Evolutionary conservation across 352 stramenopile genomes (phyloP).

Genomic region (Pythium folliculosum): DNA sequence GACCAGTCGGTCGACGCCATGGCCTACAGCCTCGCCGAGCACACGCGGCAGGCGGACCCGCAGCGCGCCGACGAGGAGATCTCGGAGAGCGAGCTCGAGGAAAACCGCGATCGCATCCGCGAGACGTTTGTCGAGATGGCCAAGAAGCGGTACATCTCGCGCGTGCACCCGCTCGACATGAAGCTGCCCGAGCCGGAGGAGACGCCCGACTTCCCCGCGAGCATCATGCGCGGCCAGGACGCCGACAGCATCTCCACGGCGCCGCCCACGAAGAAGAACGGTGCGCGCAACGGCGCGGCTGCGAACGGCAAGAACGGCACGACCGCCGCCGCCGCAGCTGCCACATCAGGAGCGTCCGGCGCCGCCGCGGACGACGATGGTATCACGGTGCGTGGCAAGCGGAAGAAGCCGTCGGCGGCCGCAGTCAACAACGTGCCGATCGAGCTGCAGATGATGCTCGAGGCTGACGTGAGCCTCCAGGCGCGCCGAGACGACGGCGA

Average conservation of each 20-base stretch:
- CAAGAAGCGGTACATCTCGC: slow-evolving; percentile 87
- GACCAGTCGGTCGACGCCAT: slow-evolving; percentile 86
- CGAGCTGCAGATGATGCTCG: slow-evolving; percentile 86
- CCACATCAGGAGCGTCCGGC: slow-evolving; percentile 1
- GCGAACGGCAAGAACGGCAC: slow-evolving; percentile 30
- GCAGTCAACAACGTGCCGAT: slow-evolving; percentile 60
- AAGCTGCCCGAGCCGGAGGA: slow-evolving; percentile 64
- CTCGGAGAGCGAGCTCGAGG: slow-evolving; percentile 70
- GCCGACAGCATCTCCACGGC: slow-evolving; percentile 20
- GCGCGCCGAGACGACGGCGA: slow-evolving; percentile 44
- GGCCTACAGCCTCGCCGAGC: slow-evolving; percentile 76
- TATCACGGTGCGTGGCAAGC: slow-evolving; percentile 76
- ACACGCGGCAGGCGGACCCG: slow-evolving; percentile 42
- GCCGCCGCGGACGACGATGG: slow-evolving; percentile 39
- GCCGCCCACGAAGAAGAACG: slow-evolving; percentile 20
- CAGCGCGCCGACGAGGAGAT: slow-evolving; percentile 60
- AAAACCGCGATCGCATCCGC: slow-evolving; percentile 57
- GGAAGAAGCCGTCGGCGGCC: slow-evolving; percentile 44
- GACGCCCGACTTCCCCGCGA: slow-evolving; percentile 57
- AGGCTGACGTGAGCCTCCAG: slow-evolving; percentile 57
- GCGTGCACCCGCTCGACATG: slow-evolving; percentile 83
- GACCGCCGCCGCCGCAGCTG: background rate
- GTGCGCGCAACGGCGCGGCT: slow-evolving; percentile 13
- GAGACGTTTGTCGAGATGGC: slow-evolving; percentile 86
- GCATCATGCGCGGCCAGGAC: slow-evolving; percentile 62